phyloP scores from a whole-genome alignment of 352 stramenopile genomes.

The Blastocystis sp. region DNA sequence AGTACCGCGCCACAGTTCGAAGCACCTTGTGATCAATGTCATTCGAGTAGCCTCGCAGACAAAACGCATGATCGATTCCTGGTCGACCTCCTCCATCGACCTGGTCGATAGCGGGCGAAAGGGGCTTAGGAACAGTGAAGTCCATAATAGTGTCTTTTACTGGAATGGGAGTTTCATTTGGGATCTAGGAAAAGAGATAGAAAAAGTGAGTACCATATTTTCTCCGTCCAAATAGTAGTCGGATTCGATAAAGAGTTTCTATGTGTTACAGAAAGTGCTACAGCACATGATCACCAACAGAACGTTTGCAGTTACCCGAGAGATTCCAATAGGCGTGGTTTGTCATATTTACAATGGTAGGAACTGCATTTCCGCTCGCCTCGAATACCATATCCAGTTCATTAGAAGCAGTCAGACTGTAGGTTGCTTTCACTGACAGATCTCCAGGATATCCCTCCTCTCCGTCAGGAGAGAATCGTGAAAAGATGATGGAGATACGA shows the following conservation, averaged over 20 bases:
- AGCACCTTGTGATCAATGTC: constrained; percentile 12
- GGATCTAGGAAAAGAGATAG: background rate
- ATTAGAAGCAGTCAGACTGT: constrained; percentile 40
- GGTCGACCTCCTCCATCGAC: constrained; percentile 12
- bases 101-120: background rate
- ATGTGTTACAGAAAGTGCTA: background rate
- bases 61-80: constrained; percentile 59
- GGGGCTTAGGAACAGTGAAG: background rate
- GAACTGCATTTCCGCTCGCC: constrained; percentile 17
- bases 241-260: constrained; percentile 10
- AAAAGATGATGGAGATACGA: constrained; percentile 53
- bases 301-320: constrained; percentile 29
- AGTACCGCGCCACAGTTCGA: background rate
- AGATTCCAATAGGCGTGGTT: constrained; percentile 66
- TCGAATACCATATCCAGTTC: constrained; percentile 58
- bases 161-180: background rate
- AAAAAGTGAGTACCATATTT: background rate
- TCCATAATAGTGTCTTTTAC: constrained; percentile 40
- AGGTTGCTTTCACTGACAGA: constrained; percentile 6
- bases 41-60: background rate
- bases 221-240: constrained; percentile 49
- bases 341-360: constrained; percentile 63
- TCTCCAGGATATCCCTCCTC: constrained; percentile 64
- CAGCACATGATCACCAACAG: constrained; percentile 61
- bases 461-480: constrained; percentile 38